phyloP scores from a whole-genome alignment of 2,329 filamentous ascomycete genomes.

The Mycosphaerella arachidis region DNA sequence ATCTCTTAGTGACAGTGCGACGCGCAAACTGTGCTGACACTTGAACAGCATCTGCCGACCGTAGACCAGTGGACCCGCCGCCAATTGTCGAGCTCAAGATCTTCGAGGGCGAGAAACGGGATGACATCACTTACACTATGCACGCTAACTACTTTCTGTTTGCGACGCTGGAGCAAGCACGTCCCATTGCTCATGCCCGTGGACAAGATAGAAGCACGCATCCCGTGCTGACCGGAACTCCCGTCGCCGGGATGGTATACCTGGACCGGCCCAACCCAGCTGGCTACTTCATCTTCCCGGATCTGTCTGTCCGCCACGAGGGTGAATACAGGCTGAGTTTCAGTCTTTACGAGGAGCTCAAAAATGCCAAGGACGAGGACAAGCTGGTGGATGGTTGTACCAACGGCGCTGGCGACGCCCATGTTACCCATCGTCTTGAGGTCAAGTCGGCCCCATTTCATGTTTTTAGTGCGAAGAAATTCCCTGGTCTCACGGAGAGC shows the following conservation, averaged over 20 bases:
- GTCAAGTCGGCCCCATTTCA: conserved; percentile 82
- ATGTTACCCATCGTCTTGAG: conserved; percentile 80
- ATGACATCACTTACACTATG: conserved; percentile 75
- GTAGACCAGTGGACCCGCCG: conserved; percentile 87
- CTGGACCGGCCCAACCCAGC: conserved; percentile 74
- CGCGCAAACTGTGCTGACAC: conserved; percentile 10
- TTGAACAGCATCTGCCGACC: conserved; percentile 68
- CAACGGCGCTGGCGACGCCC: conserved; percentile 47
- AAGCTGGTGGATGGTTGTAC: conserved; percentile 37
- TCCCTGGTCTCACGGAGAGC: conserved; percentile 87
- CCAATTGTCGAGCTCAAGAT: conserved; percentile 90
- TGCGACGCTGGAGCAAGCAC: conserved; percentile 81
- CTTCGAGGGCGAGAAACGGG: conserved; percentile 59
- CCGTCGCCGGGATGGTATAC: conserved; percentile 93
- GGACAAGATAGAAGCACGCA: conserved; percentile 63
- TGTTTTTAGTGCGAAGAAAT: conserved; percentile 97
- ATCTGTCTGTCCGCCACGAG: conserved; percentile 92
- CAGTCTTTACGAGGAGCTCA: conserved; percentile 88
- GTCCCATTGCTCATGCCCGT: conserved; percentile 75
- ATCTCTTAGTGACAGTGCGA: not conserved
- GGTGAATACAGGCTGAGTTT: conserved; percentile 89
- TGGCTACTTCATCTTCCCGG: conserved; percentile 97
- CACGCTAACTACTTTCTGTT: conserved; percentile 98
- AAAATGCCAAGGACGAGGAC: conserved; percentile 76
- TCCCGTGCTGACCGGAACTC: conserved; percentile 87